These are phyloP conservation scores for Blastomyces percursus DNA, from an alignment of 2,329 filamentous ascomycete species.

Conservation along the genomic window DNA sequence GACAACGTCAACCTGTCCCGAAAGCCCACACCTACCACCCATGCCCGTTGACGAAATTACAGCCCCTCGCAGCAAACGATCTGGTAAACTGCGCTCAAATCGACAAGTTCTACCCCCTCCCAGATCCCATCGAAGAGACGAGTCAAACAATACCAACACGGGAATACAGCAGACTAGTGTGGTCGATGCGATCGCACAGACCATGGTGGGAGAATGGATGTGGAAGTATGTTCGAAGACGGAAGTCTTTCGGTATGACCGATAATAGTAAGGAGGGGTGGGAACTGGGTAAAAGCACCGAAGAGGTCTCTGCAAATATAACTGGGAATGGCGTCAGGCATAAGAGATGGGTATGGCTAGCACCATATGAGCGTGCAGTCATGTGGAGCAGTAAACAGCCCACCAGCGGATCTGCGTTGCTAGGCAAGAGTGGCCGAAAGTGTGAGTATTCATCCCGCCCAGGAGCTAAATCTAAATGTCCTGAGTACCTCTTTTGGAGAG, in stretches of 20 bases:
- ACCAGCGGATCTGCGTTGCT: conserved; percentile 75
- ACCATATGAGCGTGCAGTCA: conserved; percentile 87
- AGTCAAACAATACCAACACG: conserved; percentile 34
- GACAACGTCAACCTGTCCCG: conserved; percentile 52
- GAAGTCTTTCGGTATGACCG: conserved; percentile 73
- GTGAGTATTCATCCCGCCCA: conserved; percentile 47
- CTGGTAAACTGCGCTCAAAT: conserved; percentile 17
- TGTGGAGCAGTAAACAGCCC: conserved; percentile 98
- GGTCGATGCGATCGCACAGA: conserved; percentile 92
- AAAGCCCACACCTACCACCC: conserved; percentile 61
- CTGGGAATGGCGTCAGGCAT: conserved; percentile 59
- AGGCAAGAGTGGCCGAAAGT: conserved; percentile 87
- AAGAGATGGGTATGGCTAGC: conserved; percentile 98
- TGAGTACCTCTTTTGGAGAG: background rate
- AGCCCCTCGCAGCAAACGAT: conserved; percentile 31
- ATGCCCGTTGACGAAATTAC: conserved; percentile 63
- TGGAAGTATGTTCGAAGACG: conserved; percentile 45
- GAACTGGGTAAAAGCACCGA: conserved; percentile 48
- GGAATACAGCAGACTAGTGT: conserved; percentile 62
- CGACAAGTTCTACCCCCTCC: conserved; percentile 14
- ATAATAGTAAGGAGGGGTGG: conserved; percentile 32
- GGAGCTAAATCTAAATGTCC: background rate
- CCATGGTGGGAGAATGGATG: conserved; percentile 81
- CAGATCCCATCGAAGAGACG: conserved; percentile 36
- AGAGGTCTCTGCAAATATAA: conserved; percentile 60